phyloP scores from a whole-genome alignment of 2,329 filamentous ascomycete species.

The Xylariaceae sp. region DNA sequence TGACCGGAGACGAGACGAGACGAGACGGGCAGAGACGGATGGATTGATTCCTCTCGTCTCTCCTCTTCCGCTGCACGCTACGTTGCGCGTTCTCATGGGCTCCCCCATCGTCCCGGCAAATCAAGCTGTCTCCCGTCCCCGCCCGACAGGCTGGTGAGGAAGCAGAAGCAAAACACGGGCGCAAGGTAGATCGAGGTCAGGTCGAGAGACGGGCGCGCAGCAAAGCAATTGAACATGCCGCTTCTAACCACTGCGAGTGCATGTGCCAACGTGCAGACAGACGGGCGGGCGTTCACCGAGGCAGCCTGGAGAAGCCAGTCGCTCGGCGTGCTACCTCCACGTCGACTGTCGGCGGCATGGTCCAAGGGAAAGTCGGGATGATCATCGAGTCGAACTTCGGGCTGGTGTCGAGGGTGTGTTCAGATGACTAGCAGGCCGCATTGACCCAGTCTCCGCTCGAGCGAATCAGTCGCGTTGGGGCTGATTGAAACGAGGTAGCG shows the following conservation, averaged over 20 bases:
- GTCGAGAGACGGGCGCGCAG: slow-evolving; percentile 3
- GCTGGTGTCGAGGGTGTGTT: slow-evolving; percentile 7
- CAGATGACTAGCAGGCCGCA: slow-evolving; percentile 17
- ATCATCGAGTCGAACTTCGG: slow-evolving; percentile 1
- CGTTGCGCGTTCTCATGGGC: slow-evolving; percentile 19
- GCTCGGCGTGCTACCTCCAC: too few relatives aligned
- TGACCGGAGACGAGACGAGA: slow-evolving; percentile 7
- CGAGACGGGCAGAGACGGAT: too few relatives aligned
- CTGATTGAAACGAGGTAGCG: slow-evolving; percentile 14
- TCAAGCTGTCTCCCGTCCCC: slow-evolving; percentile 13
- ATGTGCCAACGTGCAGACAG: slow-evolving; percentile 3
- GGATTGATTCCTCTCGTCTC: not conserved
- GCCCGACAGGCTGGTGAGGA: slow-evolving; percentile 9
- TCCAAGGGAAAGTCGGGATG: not conserved
- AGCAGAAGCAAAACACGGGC: not conserved
- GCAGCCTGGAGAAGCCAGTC: slow-evolving; percentile 1
- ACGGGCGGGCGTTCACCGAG: slow-evolving; percentile 12
- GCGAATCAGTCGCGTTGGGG: slow-evolving; percentile 14
- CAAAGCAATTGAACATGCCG: too few relatives aligned
- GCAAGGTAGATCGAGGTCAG: not conserved
- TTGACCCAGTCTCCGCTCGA: slow-evolving; percentile 8
- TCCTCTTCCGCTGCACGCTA: slow-evolving; percentile 18
- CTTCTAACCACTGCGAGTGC: slow-evolving; percentile 1
- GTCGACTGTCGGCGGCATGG: too few relatives aligned
- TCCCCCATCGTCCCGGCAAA: slow-evolving; percentile 17